These are phyloP conservation scores for Hypsizygus marmoreus DNA, from an alignment of 768 basidiomycete genomes.

Conservation along the genomic window DNA sequence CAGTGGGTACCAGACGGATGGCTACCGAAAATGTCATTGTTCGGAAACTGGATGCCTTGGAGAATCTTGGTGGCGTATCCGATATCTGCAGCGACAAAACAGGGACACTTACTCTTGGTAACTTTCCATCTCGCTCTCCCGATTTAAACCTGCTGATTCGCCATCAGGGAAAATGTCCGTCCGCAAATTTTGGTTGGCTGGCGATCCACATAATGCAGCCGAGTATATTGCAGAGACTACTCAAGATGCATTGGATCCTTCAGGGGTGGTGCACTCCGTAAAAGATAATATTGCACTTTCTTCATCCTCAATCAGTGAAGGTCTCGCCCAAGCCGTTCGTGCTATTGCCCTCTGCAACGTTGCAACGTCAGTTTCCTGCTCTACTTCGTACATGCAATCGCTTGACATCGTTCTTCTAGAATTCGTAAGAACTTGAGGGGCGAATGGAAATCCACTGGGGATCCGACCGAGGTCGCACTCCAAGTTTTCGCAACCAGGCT, in stretches of 20 bases:
- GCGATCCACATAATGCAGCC: constrained; percentile 19
- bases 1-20: constrained; percentile 56
- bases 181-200: constrained; percentile 40
- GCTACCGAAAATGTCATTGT: constrained; percentile 62
- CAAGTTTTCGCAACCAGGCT: constrained; percentile 56
- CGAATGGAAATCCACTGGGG: constrained; percentile 49
- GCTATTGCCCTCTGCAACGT: constrained; percentile 40
- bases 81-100: constrained; percentile 67
- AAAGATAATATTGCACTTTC: constrained; percentile 24
- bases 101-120: constrained; percentile 53
- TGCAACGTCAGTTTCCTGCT: constrained; percentile 28
- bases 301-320: constrained; percentile 17
- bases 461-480: constrained; percentile 59
- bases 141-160: background rate
- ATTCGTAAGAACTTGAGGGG: constrained; percentile 41
- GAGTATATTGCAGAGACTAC: constrained; percentile 35
- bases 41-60: constrained; percentile 62
- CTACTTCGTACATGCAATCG: background rate
- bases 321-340: constrained; percentile 29
- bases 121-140: background rate
- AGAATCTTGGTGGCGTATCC: constrained; percentile 58
- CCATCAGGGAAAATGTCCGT: constrained; percentile 41
- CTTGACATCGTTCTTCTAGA: constrained; percentile 17
- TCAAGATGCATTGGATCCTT: constrained; percentile 34
- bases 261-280: constrained; percentile 26